A percentile compares a stretch with the other conserved stretches of the same genome.
Conservation (phyloP, 371 early-diverging fungal genomes). For the Mucor racemosus region DNA sequence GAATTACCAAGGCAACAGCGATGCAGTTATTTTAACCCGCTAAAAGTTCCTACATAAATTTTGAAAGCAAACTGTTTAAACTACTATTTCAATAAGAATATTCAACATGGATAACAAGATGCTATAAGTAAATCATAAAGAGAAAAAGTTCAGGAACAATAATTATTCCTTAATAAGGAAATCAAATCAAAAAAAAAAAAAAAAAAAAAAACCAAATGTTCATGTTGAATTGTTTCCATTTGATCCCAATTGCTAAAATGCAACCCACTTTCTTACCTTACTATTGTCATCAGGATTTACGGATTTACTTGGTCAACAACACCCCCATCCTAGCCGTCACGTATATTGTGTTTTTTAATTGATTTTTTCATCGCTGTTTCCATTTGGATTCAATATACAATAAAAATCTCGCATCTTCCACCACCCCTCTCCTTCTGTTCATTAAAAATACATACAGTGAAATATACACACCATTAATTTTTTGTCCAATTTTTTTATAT, state of each 20-base stretch:
- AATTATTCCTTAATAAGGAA: conserved; percentile 1
- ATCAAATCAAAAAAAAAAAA: conserved; percentile 3
- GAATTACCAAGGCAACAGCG: too few species aligned
- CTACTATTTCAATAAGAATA: background rate
- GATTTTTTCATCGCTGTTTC: background rate
- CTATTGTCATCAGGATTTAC: background rate
- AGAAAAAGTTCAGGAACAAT: background rate
- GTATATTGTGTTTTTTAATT: background rate
- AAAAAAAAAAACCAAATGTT: background rate
- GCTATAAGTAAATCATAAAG: background rate
- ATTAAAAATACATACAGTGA: background rate
- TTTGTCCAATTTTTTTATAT: background rate
- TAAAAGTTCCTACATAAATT: too few species aligned
- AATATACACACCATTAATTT: background rate
- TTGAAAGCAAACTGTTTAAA: too few species aligned
- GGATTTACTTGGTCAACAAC: background rate
- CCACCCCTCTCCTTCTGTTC: conserved; percentile 1
- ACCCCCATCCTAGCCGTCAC: conserved; percentile 6
- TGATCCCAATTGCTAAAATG: conserved; percentile 5
- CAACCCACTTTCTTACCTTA: background rate
- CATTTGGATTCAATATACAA: background rate
- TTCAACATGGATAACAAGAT: background rate
- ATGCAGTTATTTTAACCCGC: too few species aligned
- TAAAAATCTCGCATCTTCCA: background rate
- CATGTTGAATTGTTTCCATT: background rate